phyloP scores from a whole-genome alignment of 768 basidiomycete genomes.

The Trametes meyenii region DNA sequence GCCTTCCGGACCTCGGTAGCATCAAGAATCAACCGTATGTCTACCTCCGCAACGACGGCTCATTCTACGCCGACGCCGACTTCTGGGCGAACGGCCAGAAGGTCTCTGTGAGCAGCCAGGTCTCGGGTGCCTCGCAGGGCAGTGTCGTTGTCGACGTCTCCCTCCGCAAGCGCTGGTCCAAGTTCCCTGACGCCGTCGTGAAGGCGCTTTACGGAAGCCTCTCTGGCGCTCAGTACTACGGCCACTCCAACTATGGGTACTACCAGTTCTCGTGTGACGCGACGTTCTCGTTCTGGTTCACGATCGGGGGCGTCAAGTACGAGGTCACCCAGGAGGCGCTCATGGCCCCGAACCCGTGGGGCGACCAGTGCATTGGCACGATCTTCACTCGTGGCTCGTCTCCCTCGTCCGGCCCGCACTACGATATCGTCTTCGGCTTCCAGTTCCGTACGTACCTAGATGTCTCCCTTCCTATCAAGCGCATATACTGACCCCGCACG shows the following conservation, averaged over 20 bases:
- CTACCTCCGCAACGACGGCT: slow-evolving; percentile 12
- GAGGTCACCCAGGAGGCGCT: slow-evolving; percentile 8
- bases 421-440: slow-evolving; percentile 19
- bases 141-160: slow-evolving; percentile 9
- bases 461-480: neutral
- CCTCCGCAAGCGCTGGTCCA: slow-evolving; percentile 9
- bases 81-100: slow-evolving; percentile 11
- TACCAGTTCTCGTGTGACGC: slow-evolving; percentile 19
- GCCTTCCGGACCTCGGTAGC: slow-evolving; percentile 14
- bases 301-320: slow-evolving; percentile 19
- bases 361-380: slow-evolving; percentile 22
- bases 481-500: neutral
- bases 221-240: slow-evolving; percentile 13
- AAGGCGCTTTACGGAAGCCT: slow-evolving; percentile 14
- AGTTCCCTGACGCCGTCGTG: slow-evolving; percentile 10
- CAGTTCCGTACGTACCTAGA: slow-evolving; percentile 10
- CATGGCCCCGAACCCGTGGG: slow-evolving; percentile 20
- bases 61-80: slow-evolving; percentile 15
- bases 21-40: slow-evolving; percentile 14
- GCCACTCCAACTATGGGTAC: slow-evolving; percentile 14
- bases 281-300: slow-evolving; percentile 10
- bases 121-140: slow-evolving; percentile 1
- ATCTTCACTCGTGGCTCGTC: slow-evolving; percentile 17
- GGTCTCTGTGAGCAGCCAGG: neutral
- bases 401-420: neutral